Evolutionary conservation across 495 filamentous ascomycete genomes (phyloP), one percentile per base, ranked within the genome.

Genomic region (Annulohypoxylon stygium): DNA sequence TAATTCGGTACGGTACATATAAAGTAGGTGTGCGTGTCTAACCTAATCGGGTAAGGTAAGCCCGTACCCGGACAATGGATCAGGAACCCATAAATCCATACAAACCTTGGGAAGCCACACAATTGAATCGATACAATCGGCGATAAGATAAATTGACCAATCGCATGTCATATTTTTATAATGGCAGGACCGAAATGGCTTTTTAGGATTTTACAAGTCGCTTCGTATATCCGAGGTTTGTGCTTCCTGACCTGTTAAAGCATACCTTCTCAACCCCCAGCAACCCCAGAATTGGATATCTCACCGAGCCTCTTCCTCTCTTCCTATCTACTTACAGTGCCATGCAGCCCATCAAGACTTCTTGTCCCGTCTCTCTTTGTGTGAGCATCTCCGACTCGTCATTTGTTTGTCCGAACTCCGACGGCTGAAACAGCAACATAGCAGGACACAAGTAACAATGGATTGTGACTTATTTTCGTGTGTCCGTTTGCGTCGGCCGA

Each of bases 351-450:
- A 30, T 30, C 30, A 3, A 11, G 39, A 37, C 9, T 61, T 57
- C 20, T 58, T 34, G 36, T 62, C 12, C 9, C 48, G 53, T 54
- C 30, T 30, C 9, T 45, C 33, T 63, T 63, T 66, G 11, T 55
- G 14, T 41, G n/a, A 23, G 18, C 71, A 70, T 70, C 62, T 75
- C 72, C 66, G 72, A 70, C 43, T 43, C 12, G 30, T 23, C n/a
- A 14, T 39, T 1, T 62, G 50, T 70, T 70, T 70, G 58, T 75
- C 72, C 72, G 72, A 75, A 70, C 50, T 75, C 72, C 72, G 72
- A 70, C 18, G 20, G 33, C 33, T 57, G 53, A 57, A 57, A 36
- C 53, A 30, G 1, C 30, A 30, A 18, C 20, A 41, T 16, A 41
- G 20, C 1, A 60, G 18, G 39, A 16, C 9, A 18, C 18, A 14